Percentiles rank a stretch among this genome's conserved stretches.
Conservation (phyloP, 2,329 filamentous ascomycete species). For the Penicillium sp. region DNA sequence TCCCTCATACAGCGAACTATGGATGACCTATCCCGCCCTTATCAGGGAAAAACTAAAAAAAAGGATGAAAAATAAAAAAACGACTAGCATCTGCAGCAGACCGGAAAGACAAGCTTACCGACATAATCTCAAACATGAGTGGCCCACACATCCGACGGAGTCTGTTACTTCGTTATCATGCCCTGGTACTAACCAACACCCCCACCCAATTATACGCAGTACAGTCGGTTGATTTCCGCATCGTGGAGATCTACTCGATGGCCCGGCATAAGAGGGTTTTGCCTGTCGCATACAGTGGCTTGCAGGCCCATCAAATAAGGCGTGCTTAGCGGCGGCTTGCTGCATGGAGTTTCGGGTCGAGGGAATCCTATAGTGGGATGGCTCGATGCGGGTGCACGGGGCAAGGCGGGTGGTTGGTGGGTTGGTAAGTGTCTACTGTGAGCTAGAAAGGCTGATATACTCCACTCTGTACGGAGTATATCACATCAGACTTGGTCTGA, state of each 20-base stretch:
- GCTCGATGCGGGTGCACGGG: background rate
- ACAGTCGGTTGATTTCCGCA: background rate
- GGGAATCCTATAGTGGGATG: background rate
- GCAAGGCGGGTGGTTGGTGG: background rate
- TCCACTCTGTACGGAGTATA: background rate
- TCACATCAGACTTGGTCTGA: background rate
- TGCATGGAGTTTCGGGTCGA: constrained; percentile 1
- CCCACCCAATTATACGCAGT: background rate
- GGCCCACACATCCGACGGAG: background rate
- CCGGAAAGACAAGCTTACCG: background rate
- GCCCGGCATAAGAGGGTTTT: background rate
- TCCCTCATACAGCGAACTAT: background rate
- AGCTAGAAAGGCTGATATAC: background rate
- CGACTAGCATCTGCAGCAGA: background rate
- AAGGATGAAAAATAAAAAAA: background rate
- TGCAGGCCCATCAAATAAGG: background rate
- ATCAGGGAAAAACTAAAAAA: background rate
- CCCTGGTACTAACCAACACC: background rate
- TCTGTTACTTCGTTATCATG: background rate
- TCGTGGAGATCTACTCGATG: background rate
- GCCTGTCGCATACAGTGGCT: background rate
- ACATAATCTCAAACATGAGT: background rate
- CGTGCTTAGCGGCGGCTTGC: constrained; percentile 3
- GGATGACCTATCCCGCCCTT: background rate
- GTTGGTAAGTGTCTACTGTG: background rate